Conservation (phyloP, 305 asterid genomes). For the Solanum chacoense region DNA sequence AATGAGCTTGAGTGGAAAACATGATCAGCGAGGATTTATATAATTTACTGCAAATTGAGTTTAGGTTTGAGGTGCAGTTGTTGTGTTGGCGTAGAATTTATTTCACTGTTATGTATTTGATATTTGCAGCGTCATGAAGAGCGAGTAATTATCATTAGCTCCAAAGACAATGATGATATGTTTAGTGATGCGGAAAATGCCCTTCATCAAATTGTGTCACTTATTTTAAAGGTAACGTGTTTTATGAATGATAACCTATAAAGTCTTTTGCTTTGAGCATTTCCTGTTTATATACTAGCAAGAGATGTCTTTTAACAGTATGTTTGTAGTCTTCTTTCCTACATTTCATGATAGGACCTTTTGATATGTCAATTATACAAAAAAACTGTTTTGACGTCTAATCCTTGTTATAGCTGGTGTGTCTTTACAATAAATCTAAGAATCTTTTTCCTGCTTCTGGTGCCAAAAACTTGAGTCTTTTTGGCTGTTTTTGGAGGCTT, state of each 20-base stretch:
- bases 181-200: conserved; percentile 90
- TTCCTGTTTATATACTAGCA: background rate
- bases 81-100: background rate
- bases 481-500: background rate
- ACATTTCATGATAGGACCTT: background rate
- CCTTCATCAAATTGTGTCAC: conserved; percentile 75
- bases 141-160: conserved; percentile 83
- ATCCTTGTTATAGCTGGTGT: background rate
- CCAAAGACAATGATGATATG: conserved; percentile 49
- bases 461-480: background rate
- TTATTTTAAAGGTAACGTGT: conserved; percentile 63
- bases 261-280: background rate
- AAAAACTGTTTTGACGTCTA: background rate
- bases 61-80: background rate
- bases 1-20: background rate
- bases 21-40: background rate
- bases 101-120: background rate
- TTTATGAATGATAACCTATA: background rate
- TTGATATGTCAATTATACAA: background rate
- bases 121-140: conserved; percentile 81
- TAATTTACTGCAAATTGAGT: background rate
- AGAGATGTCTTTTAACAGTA: background rate
- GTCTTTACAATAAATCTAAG: background rate
- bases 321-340: background rate
- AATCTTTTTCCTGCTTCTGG: background rate